Conservation (phyloP, 305 asterid genomes). For the Fraxinus latifolia region DNA sequence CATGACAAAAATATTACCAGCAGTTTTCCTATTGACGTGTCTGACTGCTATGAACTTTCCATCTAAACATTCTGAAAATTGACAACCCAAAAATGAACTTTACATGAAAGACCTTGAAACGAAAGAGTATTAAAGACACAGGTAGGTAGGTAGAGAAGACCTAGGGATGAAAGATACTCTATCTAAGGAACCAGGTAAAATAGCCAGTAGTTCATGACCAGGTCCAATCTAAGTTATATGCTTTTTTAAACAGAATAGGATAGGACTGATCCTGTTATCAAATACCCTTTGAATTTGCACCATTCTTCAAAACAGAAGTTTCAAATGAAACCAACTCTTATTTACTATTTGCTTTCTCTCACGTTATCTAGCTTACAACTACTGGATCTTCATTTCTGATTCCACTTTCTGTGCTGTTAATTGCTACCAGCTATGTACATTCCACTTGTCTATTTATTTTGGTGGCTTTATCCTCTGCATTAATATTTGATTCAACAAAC, state of each 20-base stretch:
- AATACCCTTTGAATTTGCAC: conserved; percentile 3
- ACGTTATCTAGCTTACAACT: background rate
- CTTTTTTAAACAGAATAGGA: background rate
- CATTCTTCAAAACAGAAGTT: conserved; percentile 1
- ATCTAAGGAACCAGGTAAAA: background rate
- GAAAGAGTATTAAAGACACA: background rate
- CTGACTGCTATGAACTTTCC: background rate
- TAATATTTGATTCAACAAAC: background rate
- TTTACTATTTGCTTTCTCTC: conserved; percentile 6
- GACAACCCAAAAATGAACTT: background rate
- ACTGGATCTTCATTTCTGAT: background rate
- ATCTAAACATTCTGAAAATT: background rate
- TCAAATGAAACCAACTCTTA: conserved; percentile 1
- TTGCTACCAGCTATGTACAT: background rate
- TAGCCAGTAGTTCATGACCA: background rate
- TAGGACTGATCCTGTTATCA: background rate
- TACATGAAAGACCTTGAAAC: background rate
- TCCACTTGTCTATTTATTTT: background rate
- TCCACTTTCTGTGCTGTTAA: background rate
- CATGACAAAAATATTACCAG: background rate
- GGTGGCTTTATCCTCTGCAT: background rate
- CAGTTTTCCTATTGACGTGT: background rate
- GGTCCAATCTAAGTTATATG: background rate
- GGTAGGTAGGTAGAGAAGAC: background rate
- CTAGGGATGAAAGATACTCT: background rate